Conservation (phyloP, 2,329 filamentous ascomycete species). For the Diplodia corticola region DNA sequence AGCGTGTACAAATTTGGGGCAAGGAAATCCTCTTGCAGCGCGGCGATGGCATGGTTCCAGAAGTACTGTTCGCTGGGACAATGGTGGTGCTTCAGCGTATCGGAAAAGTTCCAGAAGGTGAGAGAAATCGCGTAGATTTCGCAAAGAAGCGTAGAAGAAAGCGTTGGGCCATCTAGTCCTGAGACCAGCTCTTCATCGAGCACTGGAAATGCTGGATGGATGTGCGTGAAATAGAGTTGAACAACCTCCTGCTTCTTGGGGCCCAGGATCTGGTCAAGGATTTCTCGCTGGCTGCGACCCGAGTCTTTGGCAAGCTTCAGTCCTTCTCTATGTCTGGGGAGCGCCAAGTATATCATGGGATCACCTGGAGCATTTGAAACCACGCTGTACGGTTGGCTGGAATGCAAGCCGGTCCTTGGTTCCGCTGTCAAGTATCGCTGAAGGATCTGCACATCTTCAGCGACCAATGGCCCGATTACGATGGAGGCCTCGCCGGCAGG, state of each 20-base stretch:
- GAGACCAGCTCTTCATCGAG: constrained; percentile 41
- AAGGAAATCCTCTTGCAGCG: constrained; percentile 46
- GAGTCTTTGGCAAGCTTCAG: constrained; percentile 37
- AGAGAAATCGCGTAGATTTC: constrained; percentile 42
- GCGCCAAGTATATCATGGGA: constrained; percentile 46
- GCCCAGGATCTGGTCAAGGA: constrained; percentile 45
- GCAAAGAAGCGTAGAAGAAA: constrained; percentile 42
- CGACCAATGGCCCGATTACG: constrained; percentile 43
- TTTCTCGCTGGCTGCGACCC: constrained; percentile 42
- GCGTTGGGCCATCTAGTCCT: constrained; percentile 36
- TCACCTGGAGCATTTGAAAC: constrained; percentile 48
- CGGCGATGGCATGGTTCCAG: constrained; percentile 46
- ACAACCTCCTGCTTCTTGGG: constrained; percentile 41
- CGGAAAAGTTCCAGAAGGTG: constrained; percentile 41
- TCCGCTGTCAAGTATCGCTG: constrained; percentile 42
- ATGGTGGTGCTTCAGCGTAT: constrained; percentile 37
- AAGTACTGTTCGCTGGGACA: constrained; percentile 42
- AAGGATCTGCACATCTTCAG: constrained; percentile 44
- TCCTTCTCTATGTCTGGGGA: constrained; percentile 53
- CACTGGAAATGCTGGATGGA: constrained; percentile 43
- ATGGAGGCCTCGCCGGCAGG: constrained; percentile 40
- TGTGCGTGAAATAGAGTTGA: constrained; percentile 48
- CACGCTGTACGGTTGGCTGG: constrained; percentile 50
- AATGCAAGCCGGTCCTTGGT: constrained; percentile 27
- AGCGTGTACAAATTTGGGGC: constrained; percentile 44